These are phyloP conservation scores for Pythium insidiosum DNA, from an alignment of 352 stramenopile genomes.

Conservation along the genomic window DNA sequence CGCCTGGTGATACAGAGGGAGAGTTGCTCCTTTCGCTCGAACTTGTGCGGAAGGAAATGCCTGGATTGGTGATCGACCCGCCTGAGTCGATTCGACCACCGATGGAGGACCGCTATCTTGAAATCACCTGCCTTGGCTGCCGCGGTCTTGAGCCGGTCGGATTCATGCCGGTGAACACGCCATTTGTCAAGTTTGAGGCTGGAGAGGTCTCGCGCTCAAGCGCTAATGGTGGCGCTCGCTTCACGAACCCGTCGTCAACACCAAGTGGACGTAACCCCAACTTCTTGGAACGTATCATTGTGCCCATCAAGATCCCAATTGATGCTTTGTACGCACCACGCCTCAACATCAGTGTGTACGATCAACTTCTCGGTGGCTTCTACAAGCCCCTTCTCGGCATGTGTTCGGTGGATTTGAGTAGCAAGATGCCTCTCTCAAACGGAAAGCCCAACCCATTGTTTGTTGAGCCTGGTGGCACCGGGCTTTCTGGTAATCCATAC, in stretches of 20 bases:
- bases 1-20: constrained; percentile 54
- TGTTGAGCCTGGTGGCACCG: constrained; percentile 25
- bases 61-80: constrained; percentile 42
- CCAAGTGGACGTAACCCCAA: constrained; percentile 80
- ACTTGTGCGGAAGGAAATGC: constrained; percentile 59
- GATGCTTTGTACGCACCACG: constrained; percentile 80
- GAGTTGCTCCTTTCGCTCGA: constrained; percentile 76
- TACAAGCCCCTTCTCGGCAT: constrained; percentile 76
- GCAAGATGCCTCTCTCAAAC: constrained; percentile 68
- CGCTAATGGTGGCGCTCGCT: constrained; percentile 47
- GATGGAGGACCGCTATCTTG: constrained; percentile 59
- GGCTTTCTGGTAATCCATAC: constrained; percentile 45
- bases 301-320: constrained; percentile 76
- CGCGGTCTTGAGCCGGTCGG: constrained; percentile 68
- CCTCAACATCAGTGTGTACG: constrained; percentile 80
- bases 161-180: constrained; percentile 80
- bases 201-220: constrained; percentile 61
- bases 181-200: constrained; percentile 82
- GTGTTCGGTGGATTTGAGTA: constrained; percentile 59
- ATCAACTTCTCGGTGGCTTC: constrained; percentile 79
- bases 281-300: constrained; percentile 80
- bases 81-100: constrained; percentile 49
- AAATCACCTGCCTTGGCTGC: constrained; percentile 77
- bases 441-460: constrained; percentile 53
- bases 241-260: constrained; percentile 71